Conservation (phyloP, 1,284 basidiomycete genomes). For the Malassezia vespertilionis region DNA sequence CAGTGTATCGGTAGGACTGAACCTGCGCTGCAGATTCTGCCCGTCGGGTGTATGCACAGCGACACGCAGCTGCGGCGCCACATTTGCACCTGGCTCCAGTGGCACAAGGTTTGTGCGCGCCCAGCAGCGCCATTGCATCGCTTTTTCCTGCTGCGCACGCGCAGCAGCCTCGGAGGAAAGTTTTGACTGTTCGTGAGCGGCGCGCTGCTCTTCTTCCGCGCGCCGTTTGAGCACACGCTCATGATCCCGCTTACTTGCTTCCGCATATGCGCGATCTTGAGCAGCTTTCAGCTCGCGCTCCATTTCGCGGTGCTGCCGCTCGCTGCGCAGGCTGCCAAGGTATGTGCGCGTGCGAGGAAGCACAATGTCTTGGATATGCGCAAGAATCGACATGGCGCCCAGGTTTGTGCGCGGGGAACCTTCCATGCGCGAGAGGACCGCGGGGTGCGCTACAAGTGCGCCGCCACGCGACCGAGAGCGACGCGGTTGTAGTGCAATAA, state of each 20-base stretch:
- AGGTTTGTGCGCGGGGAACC: constrained; percentile 26
- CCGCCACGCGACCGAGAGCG: constrained; percentile 19
- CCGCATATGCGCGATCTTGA: constrained; percentile 34
- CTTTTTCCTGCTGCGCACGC: background rate
- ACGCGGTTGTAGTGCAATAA: constrained; percentile 70
- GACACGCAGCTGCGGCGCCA: constrained; percentile 16
- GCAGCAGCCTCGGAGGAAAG: constrained; percentile 16
- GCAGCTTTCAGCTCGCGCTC: constrained; percentile 32
- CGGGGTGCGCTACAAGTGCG: constrained; percentile 17
- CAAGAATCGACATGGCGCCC: constrained; percentile 21
- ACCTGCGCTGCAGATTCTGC: constrained; percentile 24
- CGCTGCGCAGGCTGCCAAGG: constrained; percentile 25
- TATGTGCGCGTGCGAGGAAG: constrained; percentile 28
- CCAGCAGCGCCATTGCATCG: constrained; percentile 30
- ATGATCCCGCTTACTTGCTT: constrained; percentile 26
- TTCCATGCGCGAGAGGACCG: constrained; percentile 32
- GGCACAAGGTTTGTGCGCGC: constrained; percentile 26
- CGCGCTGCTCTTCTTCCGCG: constrained; percentile 20
- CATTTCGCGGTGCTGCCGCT: constrained; percentile 24
- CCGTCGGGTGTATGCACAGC: constrained; percentile 35
- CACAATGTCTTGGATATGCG: constrained; percentile 31
- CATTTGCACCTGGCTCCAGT: constrained; percentile 16
- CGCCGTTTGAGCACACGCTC: constrained; percentile 23
- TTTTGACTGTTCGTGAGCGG: too few relatives aligned
- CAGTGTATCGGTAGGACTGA: constrained; percentile 19